Conservation (phyloP, 352 stramenopile species). For the Blastocystis sp. region DNA sequence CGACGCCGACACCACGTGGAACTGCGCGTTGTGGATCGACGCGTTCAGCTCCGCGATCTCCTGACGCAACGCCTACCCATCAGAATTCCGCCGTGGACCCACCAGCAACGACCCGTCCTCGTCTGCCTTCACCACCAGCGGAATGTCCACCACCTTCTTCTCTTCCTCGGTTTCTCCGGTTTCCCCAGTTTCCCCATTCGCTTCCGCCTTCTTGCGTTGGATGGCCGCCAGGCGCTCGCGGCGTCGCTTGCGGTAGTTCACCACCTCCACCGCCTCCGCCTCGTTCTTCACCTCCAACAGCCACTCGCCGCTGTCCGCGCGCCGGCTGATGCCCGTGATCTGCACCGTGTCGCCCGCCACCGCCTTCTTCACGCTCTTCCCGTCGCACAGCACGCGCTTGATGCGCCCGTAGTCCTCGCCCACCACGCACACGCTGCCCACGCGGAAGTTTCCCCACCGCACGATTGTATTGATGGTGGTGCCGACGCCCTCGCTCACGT, state of each 20-base stretch:
- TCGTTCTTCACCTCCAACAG: conserved; percentile 74
- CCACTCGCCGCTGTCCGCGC: conserved; percentile 79
- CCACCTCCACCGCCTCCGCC: not conserved
- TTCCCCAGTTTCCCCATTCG: conserved; percentile 75
- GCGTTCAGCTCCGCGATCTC: conserved; percentile 73
- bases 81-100: conserved; percentile 73
- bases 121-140: conserved; percentile 95
- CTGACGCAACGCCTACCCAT: conserved; percentile 64
- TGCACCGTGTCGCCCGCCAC: conserved; percentile 85
- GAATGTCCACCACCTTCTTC: conserved; percentile 75
- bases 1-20: conserved; percentile 73
- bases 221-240: conserved; percentile 64
- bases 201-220: conserved; percentile 71
- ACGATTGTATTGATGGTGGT: conserved; percentile 90
- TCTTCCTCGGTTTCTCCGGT: conserved; percentile 83
- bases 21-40: conserved; percentile 79
- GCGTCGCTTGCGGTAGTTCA: conserved; percentile 28
- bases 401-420: conserved; percentile 90
- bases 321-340: conserved; percentile 81
- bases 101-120: conserved; percentile 92
- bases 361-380: conserved; percentile 81
- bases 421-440: conserved; percentile 89
- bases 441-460: conserved; percentile 90
- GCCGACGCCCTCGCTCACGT: conserved; percentile 87
- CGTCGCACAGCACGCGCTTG: conserved; percentile 77